phyloP scores from a whole-genome alignment of 768 basidiomycete genomes.

The Sutorius australiensis region DNA sequence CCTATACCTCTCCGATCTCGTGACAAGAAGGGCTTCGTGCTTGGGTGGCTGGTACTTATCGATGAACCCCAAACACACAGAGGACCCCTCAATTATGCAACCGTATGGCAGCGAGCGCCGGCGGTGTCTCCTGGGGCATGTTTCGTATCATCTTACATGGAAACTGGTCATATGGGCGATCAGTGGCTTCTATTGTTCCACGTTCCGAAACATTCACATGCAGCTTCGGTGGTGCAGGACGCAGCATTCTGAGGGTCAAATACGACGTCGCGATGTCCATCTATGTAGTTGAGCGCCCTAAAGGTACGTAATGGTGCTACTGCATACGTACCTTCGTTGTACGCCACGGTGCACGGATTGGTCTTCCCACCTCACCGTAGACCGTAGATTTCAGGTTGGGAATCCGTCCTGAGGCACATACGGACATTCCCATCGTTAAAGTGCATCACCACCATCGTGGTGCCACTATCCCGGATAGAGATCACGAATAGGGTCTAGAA shows the following conservation, averaged over 20 bases:
- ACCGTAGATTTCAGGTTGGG: background rate
- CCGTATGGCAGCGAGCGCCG: background rate
- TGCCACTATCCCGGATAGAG: background rate
- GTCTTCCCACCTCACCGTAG: background rate
- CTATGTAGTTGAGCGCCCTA: background rate
- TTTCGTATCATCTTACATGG: background rate
- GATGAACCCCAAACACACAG: background rate
- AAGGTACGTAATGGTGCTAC: background rate
- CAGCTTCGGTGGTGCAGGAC: background rate
- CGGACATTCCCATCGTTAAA: background rate
- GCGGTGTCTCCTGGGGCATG: background rate
- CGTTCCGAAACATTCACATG: background rate
- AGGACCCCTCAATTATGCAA: background rate
- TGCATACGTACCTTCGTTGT: no score
- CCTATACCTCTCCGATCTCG: background rate
- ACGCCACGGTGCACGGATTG: background rate
- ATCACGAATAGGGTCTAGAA: background rate
- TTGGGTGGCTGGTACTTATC: background rate
- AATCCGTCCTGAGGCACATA: background rate
- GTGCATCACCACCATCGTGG: background rate
- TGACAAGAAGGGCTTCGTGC: background rate
- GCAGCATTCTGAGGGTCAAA: background rate
- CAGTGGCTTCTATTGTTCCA: background rate
- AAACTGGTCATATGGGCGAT: background rate
- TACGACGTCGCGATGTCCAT: background rate